Base-by-base conservation (phyloP, 1,139 yeast genomes). In the Yamadazyma aaseri region DNA sequence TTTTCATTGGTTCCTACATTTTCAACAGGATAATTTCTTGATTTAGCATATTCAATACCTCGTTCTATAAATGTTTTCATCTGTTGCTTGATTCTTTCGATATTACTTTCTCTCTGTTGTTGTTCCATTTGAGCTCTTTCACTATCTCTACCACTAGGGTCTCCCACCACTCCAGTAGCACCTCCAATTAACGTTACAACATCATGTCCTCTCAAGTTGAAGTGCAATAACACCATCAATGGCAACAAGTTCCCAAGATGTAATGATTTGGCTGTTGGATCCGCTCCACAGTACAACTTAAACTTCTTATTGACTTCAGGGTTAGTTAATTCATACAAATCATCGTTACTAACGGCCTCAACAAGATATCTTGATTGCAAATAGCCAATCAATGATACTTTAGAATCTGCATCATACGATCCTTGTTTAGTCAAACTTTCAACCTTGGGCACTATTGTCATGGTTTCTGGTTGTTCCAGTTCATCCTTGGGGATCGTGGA, bases 111-210 rank as follows among this genome's bases (percentile, higher is more conserved):
- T 34, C 95, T 65, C 12, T 66, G 72, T 2, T 61, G 54, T 2
- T 65, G 66, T 10, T 67, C 79, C 63, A 90, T 69, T 8, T 61
- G 66, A 3, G 63, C 56, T 39, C 99, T 71, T 51, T 87, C 97
- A 0, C 89, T 76, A 1, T 72, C 63, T 47, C 97, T 71, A 0
- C 98, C 98, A 39, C 96, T 86, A 2, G 98, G 99, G 56, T 92
- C 99, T 5, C 99, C 99, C 2, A 92, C 96, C 11, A 78, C 76
- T 3, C 97, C 97, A 0, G 99, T 92, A 7, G 97, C 98, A n/a
- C 97, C 98, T 7, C 98, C 98, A 6, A 92, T 86, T 10, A 94
- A 58, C 0, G 94, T 89, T 8, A 81, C 79, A 8, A 87, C 79
- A 45, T 77, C 76, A 54, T 90, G 96, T 1, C 98, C 98, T 22